A percentile compares a stretch with the other conserved stretches of the same genome.
phyloP scores from a whole-genome alignment of 225 moss, liverwort and hornwort genomes.

The Takakia lepidozioides region DNA sequence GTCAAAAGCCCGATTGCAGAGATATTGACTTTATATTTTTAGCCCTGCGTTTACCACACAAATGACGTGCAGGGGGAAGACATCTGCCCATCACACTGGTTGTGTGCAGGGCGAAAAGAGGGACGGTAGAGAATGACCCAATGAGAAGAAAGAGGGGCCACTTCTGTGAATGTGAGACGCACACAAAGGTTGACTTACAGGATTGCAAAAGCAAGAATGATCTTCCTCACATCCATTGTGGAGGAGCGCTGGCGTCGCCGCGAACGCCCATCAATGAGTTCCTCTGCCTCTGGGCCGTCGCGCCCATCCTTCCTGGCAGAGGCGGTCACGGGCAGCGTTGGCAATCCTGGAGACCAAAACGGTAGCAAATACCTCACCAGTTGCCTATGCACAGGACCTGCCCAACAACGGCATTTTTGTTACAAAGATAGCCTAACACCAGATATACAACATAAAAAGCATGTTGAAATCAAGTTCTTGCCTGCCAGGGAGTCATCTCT shows the following conservation, averaged over 20 bases:
- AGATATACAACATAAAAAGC: not conserved
- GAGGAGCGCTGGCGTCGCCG: slow-evolving; percentile 69
- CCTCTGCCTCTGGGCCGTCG: slow-evolving; percentile 59
- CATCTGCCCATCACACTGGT: too few relatives aligned
- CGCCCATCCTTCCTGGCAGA: slow-evolving; percentile 44
- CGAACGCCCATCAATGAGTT: slow-evolving; percentile 58
- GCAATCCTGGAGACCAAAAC: slow-evolving; percentile 64
- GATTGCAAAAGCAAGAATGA: slow-evolving; percentile 83
- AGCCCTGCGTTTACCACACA: too few relatives aligned
- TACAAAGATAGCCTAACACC: not conserved
- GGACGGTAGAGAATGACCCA: too few relatives aligned
- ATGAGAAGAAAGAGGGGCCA: too few relatives aligned
- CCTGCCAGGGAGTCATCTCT: not conserved
- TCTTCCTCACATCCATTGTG: slow-evolving; percentile 66
- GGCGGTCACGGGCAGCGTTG: slow-evolving; percentile 51
- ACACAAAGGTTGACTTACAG: slow-evolving; percentile 32
- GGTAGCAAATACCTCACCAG: slow-evolving; percentile 64
- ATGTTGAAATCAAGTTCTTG: not conserved
- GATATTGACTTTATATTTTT: too few relatives aligned
- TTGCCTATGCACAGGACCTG: slow-evolving; percentile 82
- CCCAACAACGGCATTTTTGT: not conserved
- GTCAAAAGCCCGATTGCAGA: too few relatives aligned
- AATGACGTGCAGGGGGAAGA: too few relatives aligned
- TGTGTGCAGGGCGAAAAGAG: too few relatives aligned
- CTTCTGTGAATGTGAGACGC: not conserved